These are phyloP conservation scores for Dothideomycetes sp. DNA, from an alignment of 2,329 filamentous ascomycete genomes.

Conservation along the genomic window DNA sequence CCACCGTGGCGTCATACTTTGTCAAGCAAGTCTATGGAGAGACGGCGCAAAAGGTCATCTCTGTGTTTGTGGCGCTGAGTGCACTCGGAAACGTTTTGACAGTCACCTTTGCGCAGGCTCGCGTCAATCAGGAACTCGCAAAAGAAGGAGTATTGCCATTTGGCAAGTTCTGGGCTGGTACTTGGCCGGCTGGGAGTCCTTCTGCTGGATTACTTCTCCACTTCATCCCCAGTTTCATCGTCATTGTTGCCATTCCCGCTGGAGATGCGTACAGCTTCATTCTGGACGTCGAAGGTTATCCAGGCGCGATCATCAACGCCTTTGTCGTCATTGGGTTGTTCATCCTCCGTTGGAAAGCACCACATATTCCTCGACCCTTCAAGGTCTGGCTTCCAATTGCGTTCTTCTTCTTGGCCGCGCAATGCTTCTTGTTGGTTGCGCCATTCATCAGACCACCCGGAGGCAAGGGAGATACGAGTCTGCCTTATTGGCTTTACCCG, in stretches of 20 bases:
- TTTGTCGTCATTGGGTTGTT: conserved; percentile 48
- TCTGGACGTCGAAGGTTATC: conserved; percentile 59
- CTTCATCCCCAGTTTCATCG: conserved; percentile 55
- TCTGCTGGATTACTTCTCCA: conserved; percentile 58
- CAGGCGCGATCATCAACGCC: conserved; percentile 49
- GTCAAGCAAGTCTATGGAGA: conserved; percentile 53
- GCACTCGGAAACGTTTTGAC: conserved; percentile 64
- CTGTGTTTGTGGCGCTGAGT: conserved; percentile 55
- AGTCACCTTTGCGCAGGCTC: conserved; percentile 53
- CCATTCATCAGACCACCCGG: conserved; percentile 52
- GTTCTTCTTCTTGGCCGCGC: conserved; percentile 42
- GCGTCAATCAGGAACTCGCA: conserved; percentile 62
- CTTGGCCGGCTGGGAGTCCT: conserved; percentile 52
- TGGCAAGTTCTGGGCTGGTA: conserved; percentile 48
- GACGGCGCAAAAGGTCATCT: conserved; percentile 46
- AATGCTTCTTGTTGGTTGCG: conserved; percentile 41
- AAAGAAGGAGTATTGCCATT: conserved; percentile 61
- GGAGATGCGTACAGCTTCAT: conserved; percentile 62
- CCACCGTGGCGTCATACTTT: conserved; percentile 45
- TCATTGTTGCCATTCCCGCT: conserved; percentile 52
- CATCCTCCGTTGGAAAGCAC: conserved; percentile 47
- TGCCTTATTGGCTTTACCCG: conserved; percentile 42
- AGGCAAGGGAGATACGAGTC: conserved; percentile 46
- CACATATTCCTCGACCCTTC: conserved; percentile 44
- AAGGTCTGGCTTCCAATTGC: conserved; percentile 39